Evolutionary conservation across 768 basidiomycete genomes (phyloP), one percentile per base, ranked within the genome.

Genomic region (Leccinum uliginosum): DNA sequence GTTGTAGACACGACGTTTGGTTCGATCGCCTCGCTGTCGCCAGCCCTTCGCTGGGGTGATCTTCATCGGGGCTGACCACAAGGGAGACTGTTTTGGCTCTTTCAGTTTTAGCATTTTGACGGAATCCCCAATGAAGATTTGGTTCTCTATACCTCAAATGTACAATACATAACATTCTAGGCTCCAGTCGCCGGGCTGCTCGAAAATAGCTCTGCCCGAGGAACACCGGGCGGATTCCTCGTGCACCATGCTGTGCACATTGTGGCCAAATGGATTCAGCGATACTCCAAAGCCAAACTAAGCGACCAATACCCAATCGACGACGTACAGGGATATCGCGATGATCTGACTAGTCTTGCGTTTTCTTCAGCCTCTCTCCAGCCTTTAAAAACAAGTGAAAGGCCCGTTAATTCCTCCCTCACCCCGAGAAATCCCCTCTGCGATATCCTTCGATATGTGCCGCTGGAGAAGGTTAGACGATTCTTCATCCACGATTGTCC

Each of bases 401-500:
- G 34, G 24, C 46, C 24, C 29, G 32, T 34, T 40, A 6, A 47
- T 46, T 27, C 17, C 23, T 14, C 54, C 40, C 32, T 23, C 45
- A 55, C 53, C 35, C 46, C 43, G 19, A 61, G 15, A 49, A 54
- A 50, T 54, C 62, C 59, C 58, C 61, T 59, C 63, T 59, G 62
- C 61, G 7, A 57, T 61, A 61, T 65, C 62, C 55, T 53, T 57
- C 57, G 56, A 64, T 55, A 90, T 91, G 89, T 91, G 89, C 68
- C 79, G 76, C 70, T 84, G 78, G 79, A 81, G 86, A 76, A 85
- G 87, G 89, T 89, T 60, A 65, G 79, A 50, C 48, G 23, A 53
- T 61, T 44, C 32, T 57, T 61, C 12, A 34, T 38, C 35, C 6
- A 53, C 9, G 52, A 57, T 66, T 54, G 52, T 60, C 40, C 46